Evolutionary conservation across 768 basidiomycete species (phyloP), one percentile per base, ranked within the genome.

Genomic region (Phanerochaete sordida): DNA sequence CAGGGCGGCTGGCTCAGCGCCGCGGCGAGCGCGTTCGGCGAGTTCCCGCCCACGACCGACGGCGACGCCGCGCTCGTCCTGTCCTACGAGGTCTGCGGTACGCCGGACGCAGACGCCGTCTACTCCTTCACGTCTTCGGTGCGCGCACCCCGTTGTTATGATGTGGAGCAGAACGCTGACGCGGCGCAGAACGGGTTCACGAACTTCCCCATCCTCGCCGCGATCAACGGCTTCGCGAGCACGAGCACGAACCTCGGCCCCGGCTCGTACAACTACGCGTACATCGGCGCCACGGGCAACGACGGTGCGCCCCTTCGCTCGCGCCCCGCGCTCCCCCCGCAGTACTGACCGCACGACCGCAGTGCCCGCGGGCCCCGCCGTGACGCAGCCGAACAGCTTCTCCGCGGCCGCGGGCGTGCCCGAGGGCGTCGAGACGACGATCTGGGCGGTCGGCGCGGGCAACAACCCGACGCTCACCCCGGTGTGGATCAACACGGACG

Each of bases 401-500:
- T 51, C 55, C 27, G 54, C 46, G 35, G 56, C 63, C 8, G 49
- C 57, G 21, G 56, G 46, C 37, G 15, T n/a, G 21, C 1, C 35
- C 30, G 59, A 43, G 37, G 47, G 37, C 48, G 55, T 59, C 47
- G 67, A 68, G 57, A 64, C 63, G 55, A 57, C 59, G 21, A 51
- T 65, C 46, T 68, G 64, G 64, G 30, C 47, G 19, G 23, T 64
- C 26, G 54, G 43, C n/a, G n/a, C n/a, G n/a, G n/a, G n/a, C 57
- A 3, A 30, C 30, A 47, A 9, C 43, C 51, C 55, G 13, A 45
- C 49, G 47, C 45, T 65, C 26, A 19, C 35, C 27, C 46, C 62
- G 43, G 7, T 13, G 53, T 68, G 67, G 67, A 37, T 59, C 55
- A 67, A 67, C 61, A n/a, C 56, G 15, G 64, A 67, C 59, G 60